Base-by-base conservation (phyloP, 2,329 filamentous ascomycete species). In the Laburnicola sp. region DNA sequence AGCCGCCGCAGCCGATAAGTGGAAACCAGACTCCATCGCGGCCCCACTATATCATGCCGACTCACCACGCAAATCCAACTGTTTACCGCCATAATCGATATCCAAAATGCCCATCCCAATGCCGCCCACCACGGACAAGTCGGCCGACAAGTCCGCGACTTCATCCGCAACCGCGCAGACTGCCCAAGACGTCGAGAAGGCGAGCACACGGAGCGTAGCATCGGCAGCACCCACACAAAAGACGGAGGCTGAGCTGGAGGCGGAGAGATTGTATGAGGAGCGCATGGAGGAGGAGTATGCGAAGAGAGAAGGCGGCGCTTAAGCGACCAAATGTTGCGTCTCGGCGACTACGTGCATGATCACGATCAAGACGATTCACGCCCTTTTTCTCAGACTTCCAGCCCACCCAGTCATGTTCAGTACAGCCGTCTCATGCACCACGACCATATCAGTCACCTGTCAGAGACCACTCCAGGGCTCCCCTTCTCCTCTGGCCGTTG, bases 201-300 rank as follows among this genome's bases (percentile, higher is more conserved):
- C 54, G 9, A 49, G 58, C 0, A 67, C 63, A 1, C 67, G 69
- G 41, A 65, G 60, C 42, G 63, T 69, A 51, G 60, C 63, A 3
- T 66, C 62, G 8, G 59, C 63, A 11, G 57, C 47, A 4, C 54
- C 65, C 21, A 53, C 63, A 22, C 30, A 61, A 45, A 70, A 69
- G 49, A 66, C 63, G 0, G 64, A 69, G 47, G 61, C 59, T 7
- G 68, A 73, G 54, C 54, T 62, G 10, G 66, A 69, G 43, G 68
- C 69, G 1, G 71, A 73, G 46, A 57, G 59, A 31, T 26, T 69
- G 45, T 73, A 74, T 31, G 65, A 73, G 46, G 70, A 73, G 59
- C 55, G 67, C 6, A 73, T 74, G 27, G 70, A 74, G 59, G 71
- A 72, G 56, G 71, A 74, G 51, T 74, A 73, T 55, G 70, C 70